Percentiles rank a stretch among this genome's conserved stretches.
Conservation (phyloP, 2,329 filamentous ascomycete species). For the Ceratocystis lukuohia region DNA sequence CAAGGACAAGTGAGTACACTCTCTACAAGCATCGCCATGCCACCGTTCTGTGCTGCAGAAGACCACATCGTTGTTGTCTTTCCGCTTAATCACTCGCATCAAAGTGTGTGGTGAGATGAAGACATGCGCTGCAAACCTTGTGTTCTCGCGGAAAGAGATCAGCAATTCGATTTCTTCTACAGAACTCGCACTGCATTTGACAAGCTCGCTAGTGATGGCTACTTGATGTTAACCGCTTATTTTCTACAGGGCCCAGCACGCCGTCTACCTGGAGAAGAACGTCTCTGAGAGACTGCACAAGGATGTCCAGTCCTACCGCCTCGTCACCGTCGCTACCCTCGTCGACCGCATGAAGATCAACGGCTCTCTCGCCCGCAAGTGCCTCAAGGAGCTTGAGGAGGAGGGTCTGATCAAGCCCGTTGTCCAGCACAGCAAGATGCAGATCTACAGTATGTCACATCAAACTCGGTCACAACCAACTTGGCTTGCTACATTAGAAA, state of each 20-base stretch:
- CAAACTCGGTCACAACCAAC: background rate
- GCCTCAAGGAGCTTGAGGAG: slow-evolving; percentile 87
- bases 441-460: slow-evolving; percentile 71
- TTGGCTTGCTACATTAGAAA: background rate
- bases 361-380: slow-evolving; percentile 84
- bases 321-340: slow-evolving; percentile 95
- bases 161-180: too few relatives aligned
- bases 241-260: slow-evolving; percentile 70
- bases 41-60: background rate
- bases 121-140: background rate
- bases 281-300: slow-evolving; percentile 98
- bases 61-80: background rate
- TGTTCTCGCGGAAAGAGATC: too few relatives aligned
- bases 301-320: slow-evolving; percentile 99
- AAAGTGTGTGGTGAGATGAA: background rate
- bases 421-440: slow-evolving; percentile 90
- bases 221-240: slow-evolving; percentile 11
- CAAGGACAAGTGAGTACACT: slow-evolving; percentile 67
- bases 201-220: too few relatives aligned
- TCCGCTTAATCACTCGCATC: background rate
- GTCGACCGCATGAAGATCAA: slow-evolving; percentile 99
- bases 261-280: slow-evolving; percentile 95
- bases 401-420: slow-evolving; percentile 98
- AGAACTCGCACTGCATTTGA: too few relatives aligned
- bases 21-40: background rate